These are phyloP conservation scores for Fusarium annulatum DNA, from an alignment of 2,329 filamentous ascomycete species.

Conservation along the genomic window DNA sequence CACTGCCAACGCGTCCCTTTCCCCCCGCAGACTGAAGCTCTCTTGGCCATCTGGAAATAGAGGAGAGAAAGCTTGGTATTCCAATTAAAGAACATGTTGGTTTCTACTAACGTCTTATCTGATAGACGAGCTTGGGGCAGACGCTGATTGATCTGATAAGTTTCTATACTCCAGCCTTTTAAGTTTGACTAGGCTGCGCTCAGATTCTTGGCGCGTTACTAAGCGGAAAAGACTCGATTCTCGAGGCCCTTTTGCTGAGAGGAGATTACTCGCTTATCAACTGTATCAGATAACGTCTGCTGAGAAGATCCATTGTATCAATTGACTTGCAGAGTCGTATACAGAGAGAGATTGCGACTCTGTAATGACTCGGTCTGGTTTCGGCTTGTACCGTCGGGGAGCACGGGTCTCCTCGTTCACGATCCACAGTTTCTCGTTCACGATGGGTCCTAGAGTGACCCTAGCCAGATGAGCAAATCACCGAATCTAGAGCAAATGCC, in stretches of 20 bases:
- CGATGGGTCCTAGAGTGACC: not conserved
- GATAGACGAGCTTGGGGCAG: not conserved
- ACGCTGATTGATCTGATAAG: not conserved
- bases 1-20: not conserved
- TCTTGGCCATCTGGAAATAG: not conserved
- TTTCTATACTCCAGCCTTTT: not conserved
- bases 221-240: not conserved
- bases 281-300: not conserved
- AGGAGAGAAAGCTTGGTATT: not conserved
- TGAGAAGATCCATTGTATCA: not conserved
- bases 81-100: not conserved
- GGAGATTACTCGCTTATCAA: not conserved
- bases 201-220: not conserved
- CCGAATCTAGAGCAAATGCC: not conserved
- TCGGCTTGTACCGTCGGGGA: not conserved
- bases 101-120: not conserved
- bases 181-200: not conserved
- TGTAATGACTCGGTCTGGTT: slow-evolving; percentile 1
- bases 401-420: not conserved
- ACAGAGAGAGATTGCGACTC: not conserved
- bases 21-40: not conserved
- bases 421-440: not conserved
- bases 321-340: not conserved
- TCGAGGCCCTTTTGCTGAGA: not conserved
- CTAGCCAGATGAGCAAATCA: not conserved